These are phyloP conservation scores for Cercospora berteroae DNA, from an alignment of 2,329 filamentous ascomycete genomes.

Conservation along the genomic window DNA sequence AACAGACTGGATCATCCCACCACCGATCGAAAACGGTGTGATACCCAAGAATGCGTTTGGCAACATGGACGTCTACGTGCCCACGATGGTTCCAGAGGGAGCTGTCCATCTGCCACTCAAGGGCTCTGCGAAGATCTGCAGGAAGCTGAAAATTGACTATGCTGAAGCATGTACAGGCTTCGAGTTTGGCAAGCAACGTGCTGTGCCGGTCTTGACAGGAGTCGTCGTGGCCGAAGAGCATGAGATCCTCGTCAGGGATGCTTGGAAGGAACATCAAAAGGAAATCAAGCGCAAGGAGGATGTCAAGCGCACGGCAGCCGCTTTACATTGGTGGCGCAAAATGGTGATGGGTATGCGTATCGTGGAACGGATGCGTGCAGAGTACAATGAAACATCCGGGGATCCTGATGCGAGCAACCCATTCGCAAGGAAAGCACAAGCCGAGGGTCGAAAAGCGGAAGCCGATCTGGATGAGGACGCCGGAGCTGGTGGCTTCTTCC, in stretches of 20 bases:
- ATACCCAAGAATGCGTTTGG: constrained; percentile 95
- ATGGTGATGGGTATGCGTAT: constrained; percentile 84
- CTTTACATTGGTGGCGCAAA: constrained; percentile 77
- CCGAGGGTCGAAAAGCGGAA: constrained; percentile 26
- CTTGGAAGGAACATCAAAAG: constrained; percentile 70
- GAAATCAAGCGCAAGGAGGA: constrained; percentile 77
- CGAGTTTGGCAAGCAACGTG: constrained; percentile 92
- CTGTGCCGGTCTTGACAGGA: constrained; percentile 85
- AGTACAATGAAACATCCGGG: constrained; percentile 59
- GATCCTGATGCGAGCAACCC: constrained; percentile 55
- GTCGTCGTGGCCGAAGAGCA: constrained; percentile 85
- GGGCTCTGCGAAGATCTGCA: constrained; percentile 76
- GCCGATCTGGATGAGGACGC: constrained; percentile 24
- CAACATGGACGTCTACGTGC: constrained; percentile 93
- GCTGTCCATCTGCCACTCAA: constrained; percentile 80
- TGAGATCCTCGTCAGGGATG: constrained; percentile 69
- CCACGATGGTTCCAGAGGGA: constrained; percentile 85
- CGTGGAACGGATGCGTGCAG: constrained; percentile 68
- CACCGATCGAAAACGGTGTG: constrained; percentile 71
- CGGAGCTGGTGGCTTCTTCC: constrained; percentile 45
- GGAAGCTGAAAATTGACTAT: constrained; percentile 78
- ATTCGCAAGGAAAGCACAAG: constrained; percentile 41
- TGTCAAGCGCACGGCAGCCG: constrained; percentile 72
- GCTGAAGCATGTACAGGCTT: constrained; percentile 95
- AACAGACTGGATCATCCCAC: constrained; percentile 94